phyloP scores from a whole-genome alignment of 306 rosid genomes.

The Trifolium dubium region DNA sequence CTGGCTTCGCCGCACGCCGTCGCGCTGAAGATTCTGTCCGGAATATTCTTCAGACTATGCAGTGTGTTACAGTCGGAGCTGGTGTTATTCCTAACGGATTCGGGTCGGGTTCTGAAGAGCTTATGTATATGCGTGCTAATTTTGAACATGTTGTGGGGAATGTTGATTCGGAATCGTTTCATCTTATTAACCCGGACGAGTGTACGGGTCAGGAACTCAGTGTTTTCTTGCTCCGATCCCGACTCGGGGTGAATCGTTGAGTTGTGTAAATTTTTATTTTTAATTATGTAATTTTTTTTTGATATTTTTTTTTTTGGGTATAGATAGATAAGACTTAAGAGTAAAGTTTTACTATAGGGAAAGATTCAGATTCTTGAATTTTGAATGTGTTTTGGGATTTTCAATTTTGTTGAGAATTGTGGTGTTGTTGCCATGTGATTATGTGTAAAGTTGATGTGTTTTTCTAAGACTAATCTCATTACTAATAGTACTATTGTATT shows the following conservation, averaged over 20 bases:
- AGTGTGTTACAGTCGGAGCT: conserved; percentile 83
- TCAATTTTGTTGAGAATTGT: conserved; percentile 21
- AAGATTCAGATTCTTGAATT: conserved; percentile 19
- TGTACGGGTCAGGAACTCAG: conserved; percentile 89
- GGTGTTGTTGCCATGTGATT: conserved; percentile 46
- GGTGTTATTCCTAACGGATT: conserved; percentile 71
- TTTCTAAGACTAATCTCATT: conserved; percentile 46
- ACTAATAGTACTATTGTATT: conserved; percentile 27
- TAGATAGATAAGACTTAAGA: not conserved
- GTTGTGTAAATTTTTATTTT: not conserved
- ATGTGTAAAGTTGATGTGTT: conserved; percentile 42
- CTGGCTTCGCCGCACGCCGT: conserved; percentile 70
- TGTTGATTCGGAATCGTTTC: conserved; percentile 86
- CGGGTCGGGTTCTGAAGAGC: conserved; percentile 62
- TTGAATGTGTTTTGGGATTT: conserved; percentile 39
- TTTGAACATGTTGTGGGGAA: conserved; percentile 90
- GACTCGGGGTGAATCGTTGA: conserved; percentile 43
- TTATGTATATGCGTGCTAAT: conserved; percentile 86
- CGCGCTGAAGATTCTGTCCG: conserved; percentile 58
- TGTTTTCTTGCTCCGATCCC: conserved; percentile 85
- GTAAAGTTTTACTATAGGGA: not conserved
- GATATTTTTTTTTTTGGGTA: not conserved
- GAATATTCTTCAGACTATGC: conserved; percentile 70
- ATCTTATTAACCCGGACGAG: conserved; percentile 91
- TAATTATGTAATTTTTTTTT: not conserved